Evolutionary conservation across 2,329 filamentous ascomycete genomes (phyloP), one percentile per base, ranked within the genome.

Genomic region (Diaporthe sp.): DNA sequence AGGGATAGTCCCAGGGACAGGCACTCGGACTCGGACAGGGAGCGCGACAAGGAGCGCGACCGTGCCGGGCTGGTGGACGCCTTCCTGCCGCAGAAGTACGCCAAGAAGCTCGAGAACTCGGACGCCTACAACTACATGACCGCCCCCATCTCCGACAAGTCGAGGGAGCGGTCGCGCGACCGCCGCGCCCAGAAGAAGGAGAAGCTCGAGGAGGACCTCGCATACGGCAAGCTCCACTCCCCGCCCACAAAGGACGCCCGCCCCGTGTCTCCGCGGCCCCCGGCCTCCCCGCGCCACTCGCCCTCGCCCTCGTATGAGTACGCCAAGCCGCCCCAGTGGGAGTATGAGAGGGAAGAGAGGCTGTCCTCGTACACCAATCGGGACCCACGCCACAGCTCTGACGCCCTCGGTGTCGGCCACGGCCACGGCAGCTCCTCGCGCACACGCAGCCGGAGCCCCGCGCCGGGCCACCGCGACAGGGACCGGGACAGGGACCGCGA

Each of bases 71-170:
- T 74, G 73, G 42, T 77, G 25, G 83, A 85, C 62, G 85, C 85
- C 74, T 87, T 84, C 77, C 80, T 89, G 51, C 88, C 88, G 1
- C 84, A 86, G 76, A 89, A 88, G 78, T 89, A 89, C 77, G 84
- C 84, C 78, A 81, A 83, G 74, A 82, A 84, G 76, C 78, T 78
- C 17, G 78, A 81, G 59, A 75, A 73, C 4, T 74, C 77, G 34
- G 79, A 75, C 69, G 55, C 76, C 67, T 79, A 59, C 73, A 78
- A 44, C 71, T 74, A 57, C 67, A 80, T 59, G 80, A 81, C 71
- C 74, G 80, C 28, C 79, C 76, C 76, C 46, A 17, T 80, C n/a
- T 78, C 80, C 12, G 79, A 81, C 65, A 79, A 77, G 49, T 81
- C 79, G 15, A 77, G 78, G 49, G 78, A 82, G 37, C 79, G 79